Percentiles rank a stretch among this genome's conserved stretches.
Evolutionary conservation across 2,329 filamentous ascomycete species (phyloP).

Genomic region (Ascochyta lentis): DNA sequence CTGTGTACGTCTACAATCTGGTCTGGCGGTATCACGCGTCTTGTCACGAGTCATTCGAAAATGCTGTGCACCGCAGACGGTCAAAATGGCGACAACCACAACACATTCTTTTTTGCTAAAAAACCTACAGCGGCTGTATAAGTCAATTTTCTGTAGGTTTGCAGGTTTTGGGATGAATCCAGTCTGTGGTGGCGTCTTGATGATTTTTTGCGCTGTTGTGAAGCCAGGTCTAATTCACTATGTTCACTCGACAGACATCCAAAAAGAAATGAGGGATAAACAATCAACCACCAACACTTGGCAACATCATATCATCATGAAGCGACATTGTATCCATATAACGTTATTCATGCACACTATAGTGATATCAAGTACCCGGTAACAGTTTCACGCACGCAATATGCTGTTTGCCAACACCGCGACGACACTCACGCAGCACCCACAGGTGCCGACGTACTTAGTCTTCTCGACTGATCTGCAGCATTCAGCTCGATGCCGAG

Average conservation of each 20-base stretch:
- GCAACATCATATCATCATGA: background rate
- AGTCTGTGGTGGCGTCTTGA: background rate
- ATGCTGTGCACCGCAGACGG: no score
- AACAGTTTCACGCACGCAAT: background rate
- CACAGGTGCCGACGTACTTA: constrained; percentile 27
- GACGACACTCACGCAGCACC: background rate
- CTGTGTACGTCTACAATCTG: no score
- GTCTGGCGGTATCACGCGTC: no score
- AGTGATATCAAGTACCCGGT: background rate
- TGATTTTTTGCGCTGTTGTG: background rate
- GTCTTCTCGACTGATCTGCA: constrained; percentile 2
- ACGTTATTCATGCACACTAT: background rate
- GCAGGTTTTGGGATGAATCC: background rate
- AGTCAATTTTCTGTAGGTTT: no score
- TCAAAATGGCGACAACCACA: no score
- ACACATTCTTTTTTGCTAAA: no score
- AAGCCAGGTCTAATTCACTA: background rate
- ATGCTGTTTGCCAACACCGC: background rate
- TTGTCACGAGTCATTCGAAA: no score
- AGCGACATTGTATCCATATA: background rate
- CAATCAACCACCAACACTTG: background rate
- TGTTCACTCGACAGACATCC: background rate
- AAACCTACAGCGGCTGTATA: no score
- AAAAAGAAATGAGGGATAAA: background rate
- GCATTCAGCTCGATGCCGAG: constrained; percentile 39